phyloP scores from a whole-genome alignment of 2,329 filamentous ascomycete species.

The Xylariaceae sp. region DNA sequence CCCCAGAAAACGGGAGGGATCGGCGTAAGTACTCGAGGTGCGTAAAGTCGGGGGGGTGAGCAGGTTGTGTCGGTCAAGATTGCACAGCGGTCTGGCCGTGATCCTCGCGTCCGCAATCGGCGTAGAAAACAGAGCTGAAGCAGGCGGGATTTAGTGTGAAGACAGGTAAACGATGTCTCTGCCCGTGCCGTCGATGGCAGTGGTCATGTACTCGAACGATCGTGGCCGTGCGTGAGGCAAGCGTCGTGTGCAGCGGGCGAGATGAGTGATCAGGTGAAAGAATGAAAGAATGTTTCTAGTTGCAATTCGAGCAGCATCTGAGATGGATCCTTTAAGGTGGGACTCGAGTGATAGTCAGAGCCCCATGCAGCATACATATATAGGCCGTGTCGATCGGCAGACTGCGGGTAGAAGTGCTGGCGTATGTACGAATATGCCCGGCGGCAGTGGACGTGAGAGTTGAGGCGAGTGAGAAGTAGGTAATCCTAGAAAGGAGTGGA shows the following conservation, averaged over 20 bases:
- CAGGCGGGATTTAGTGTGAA: background rate
- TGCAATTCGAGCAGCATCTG: constrained; percentile 2
- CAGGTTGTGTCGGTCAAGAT: constrained; percentile 20
- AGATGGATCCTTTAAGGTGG: background rate
- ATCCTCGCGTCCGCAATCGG: constrained; percentile 8
- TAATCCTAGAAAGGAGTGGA: background rate
- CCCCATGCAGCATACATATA: background rate
- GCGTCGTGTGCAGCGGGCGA: background rate
- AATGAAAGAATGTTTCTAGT: background rate
- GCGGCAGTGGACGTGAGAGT: background rate
- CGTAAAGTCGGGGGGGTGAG: constrained; percentile 2
- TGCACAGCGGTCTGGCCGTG: constrained; percentile 16
- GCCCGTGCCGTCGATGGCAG: background rate
- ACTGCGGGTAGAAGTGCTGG: background rate
- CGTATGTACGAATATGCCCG: background rate
- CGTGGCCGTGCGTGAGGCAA: background rate
- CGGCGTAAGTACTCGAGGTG: constrained; percentile 3
- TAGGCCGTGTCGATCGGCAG: background rate
- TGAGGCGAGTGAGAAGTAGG: background rate
- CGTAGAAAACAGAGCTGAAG: constrained; percentile 6
- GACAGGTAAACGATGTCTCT: background rate
- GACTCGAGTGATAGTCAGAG: background rate
- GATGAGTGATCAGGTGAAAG: constrained; percentile 6
- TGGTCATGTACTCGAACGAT: background rate
- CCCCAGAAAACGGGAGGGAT: constrained; percentile 7